A percentile compares a stretch with the other conserved stretches of the same genome.
Conservation (phyloP, 768 basidiomycete genomes). For the Rhizopogon rudus region DNA sequence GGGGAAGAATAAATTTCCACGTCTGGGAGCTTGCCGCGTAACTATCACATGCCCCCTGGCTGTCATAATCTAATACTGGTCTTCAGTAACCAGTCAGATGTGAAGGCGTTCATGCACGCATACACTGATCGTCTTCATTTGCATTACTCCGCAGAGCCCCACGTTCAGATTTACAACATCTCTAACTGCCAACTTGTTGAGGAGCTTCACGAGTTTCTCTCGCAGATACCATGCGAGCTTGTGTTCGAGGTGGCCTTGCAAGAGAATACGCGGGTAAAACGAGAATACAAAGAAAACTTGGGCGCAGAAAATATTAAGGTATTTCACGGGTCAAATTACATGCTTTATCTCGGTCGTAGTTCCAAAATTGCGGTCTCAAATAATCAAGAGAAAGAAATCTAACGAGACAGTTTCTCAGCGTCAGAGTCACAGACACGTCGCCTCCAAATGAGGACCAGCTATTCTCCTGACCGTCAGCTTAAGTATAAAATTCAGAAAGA, state of each 20-base stretch:
- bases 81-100: conserved; percentile 20
- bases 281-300: too few species aligned
- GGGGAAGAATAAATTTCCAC: conserved; percentile 3
- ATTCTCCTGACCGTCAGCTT: too few species aligned
- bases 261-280: too few species aligned
- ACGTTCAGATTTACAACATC: conserved; percentile 15
- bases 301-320: too few species aligned
- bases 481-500: too few species aligned
- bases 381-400: too few species aligned
- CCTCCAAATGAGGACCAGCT: too few species aligned
- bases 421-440: too few species aligned
- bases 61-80: conserved; percentile 25
- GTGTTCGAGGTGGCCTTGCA: conserved; percentile 28
- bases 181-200: conserved; percentile 3
- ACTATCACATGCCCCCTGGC: conserved; percentile 20
- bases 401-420: too few species aligned
- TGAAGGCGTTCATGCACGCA: conserved; percentile 24
- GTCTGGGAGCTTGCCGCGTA: conserved; percentile 22
- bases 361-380: too few species aligned
- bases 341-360: too few species aligned
- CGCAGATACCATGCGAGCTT: conserved; percentile 25
- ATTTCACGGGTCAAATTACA: too few species aligned
- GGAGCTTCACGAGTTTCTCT: conserved; percentile 19
- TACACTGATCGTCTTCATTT: conserved; percentile 18
- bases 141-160: neutral